Base-by-base conservation (phyloP, 2,329 filamentous ascomycete genomes). In the Decorospora gaudefroyi region DNA sequence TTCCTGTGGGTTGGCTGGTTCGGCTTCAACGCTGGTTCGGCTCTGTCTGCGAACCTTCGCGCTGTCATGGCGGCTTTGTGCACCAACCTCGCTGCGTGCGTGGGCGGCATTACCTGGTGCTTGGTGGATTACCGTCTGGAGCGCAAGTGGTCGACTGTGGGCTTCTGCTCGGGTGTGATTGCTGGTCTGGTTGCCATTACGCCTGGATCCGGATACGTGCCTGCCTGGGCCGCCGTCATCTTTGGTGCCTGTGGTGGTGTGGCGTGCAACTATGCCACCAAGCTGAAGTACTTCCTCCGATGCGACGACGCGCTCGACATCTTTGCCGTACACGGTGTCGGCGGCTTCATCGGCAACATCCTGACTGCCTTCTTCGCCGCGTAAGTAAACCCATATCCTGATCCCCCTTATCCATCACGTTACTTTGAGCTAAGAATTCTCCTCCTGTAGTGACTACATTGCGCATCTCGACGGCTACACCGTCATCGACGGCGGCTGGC, bases 1-100 rank as follows among this genome's bases (percentile, higher is more conserved):
- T 95, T 96, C 74, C 83, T 96, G 11, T 96, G 90, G 90, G 87
- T 95, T 11, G 90, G 90, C 40, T 96, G 90, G 90, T 95, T 95
- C 64, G 90, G 90, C 33, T 96, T 96, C 82, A 96, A 95, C 62
- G 89, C 88, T 35, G 90, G 90, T 53, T 90, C 86, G 11, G 90
- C 89, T 10, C 76, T 93, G 42, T 78, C 84, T 34, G 89, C 89
- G 37, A 95, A 93, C 70, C 72, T 95, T 64, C 85, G 90, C 34
- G 88, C 88, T 30, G 80, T 95, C 59, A 90, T 95, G 85, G 90
- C 90, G 30, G 87, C 87, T 8, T 78, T 92, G 1, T 88, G 92
- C 29, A 95, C 90, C 40, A 93, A 95, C 68, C 75, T 95, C 19
- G 85, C 90, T 16, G 90, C 90, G 23, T 89, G 86, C 47, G 82